A percentile compares a stretch with the other conserved stretches of the same genome.
phyloP scores from a whole-genome alignment of 2,329 filamentous ascomycete genomes.

The Blastomyces silverae region DNA sequence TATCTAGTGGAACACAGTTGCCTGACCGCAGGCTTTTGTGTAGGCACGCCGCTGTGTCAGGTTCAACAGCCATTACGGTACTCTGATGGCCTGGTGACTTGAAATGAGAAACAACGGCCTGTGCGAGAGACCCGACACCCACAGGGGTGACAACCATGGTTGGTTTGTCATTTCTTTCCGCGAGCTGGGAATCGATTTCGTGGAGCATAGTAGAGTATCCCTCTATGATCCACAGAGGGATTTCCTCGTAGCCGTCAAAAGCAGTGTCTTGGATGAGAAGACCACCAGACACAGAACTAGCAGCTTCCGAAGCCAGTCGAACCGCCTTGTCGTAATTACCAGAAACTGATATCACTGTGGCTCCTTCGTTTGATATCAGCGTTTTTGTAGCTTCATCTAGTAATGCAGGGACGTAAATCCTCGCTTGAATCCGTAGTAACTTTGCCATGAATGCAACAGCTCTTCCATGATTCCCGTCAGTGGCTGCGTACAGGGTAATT shows the following conservation, averaged over 20 bases:
- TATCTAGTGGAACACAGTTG: conserved; percentile 46
- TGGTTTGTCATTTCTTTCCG: conserved; percentile 32
- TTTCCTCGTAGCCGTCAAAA: conserved; percentile 58
- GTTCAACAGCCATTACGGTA: conserved; percentile 61
- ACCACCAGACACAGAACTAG: conserved; percentile 32
- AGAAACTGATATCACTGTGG: conserved; percentile 49
- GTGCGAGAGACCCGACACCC: conserved; percentile 66
- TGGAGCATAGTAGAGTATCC: conserved; percentile 67
- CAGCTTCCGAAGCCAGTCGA: conserved; percentile 41
- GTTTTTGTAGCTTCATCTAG: conserved; percentile 51
- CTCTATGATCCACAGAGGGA: conserved; percentile 68
- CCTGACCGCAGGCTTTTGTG: conserved; percentile 45
- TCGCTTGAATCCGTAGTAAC: conserved; percentile 49
- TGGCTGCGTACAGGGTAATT: conserved; percentile 55
- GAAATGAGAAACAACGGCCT: conserved; percentile 61
- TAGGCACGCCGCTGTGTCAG: conserved; percentile 55
- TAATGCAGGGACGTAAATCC: conserved; percentile 57
- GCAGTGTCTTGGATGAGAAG: conserved; percentile 64
- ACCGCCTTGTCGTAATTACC: conserved; percentile 62
- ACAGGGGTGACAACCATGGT: conserved; percentile 57
- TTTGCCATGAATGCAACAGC: conserved; percentile 63
- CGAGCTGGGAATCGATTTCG: conserved; percentile 59
- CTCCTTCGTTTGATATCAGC: conserved; percentile 57
- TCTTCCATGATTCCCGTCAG: conserved; percentile 70
- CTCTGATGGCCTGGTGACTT: conserved; percentile 41